phyloP scores from a whole-genome alignment of 495 filamentous ascomycete species.

The Penicillium argentinense region DNA sequence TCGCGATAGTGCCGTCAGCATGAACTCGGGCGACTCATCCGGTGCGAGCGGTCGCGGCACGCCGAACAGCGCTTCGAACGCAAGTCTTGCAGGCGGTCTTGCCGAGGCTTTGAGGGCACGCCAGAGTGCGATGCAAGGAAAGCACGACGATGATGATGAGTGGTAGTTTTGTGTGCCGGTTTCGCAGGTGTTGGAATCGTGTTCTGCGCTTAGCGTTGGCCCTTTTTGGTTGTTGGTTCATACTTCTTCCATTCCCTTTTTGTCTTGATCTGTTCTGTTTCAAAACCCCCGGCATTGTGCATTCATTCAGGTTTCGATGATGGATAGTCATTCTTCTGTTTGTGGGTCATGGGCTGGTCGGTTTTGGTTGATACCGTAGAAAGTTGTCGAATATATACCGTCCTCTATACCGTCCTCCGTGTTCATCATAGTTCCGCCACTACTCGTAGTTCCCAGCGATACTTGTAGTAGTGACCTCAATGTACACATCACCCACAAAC shows the following conservation, averaged over 20 bases:
- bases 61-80: slow-evolving; percentile 63
- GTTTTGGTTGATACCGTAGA: too few species aligned
- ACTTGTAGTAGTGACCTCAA: too few species aligned
- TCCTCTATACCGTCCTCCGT: too few species aligned
- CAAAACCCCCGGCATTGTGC: slow-evolving; percentile 10
- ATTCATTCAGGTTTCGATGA: slow-evolving; percentile 14
- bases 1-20: slow-evolving; percentile 70
- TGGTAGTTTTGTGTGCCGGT: slow-evolving; percentile 38
- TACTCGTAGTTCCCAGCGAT: too few species aligned
- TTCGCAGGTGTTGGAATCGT: slow-evolving; percentile 5
- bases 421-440: too few species aligned
- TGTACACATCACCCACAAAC: too few species aligned
- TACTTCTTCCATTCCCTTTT: slow-evolving; percentile 9
- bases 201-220: slow-evolving; percentile 31
- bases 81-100: slow-evolving; percentile 77
- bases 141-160: slow-evolving; percentile 69
- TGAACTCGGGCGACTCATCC: slow-evolving; percentile 60
- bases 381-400: too few species aligned
- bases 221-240: too few species aligned
- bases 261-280: slow-evolving; percentile 7
- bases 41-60: slow-evolving; percentile 67
- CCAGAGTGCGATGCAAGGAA: slow-evolving; percentile 67
- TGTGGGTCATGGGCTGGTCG: slow-evolving; percentile 14
- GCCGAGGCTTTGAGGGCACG: slow-evolving; percentile 77
- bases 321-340: slow-evolving; percentile 13